Base-by-base conservation (phyloP, 2,329 filamentous ascomycete genomes). In the Penicillium sp. region DNA sequence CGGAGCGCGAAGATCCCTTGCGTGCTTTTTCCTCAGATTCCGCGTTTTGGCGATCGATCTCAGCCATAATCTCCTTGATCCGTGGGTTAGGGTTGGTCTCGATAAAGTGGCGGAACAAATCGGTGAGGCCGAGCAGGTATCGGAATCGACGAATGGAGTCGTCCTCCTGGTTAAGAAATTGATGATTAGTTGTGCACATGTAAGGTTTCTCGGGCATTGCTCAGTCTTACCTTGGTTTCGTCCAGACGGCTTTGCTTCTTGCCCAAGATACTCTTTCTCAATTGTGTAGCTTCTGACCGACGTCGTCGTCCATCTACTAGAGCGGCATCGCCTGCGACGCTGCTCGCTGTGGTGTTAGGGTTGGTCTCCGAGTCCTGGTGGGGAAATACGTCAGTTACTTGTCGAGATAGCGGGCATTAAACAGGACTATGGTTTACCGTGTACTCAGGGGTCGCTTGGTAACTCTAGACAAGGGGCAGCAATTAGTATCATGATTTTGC, bases 41-140 rank as follows among this genome's bases (percentile, higher is more conserved):
- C 13, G 85, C 88, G 73, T 98, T 96, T 73, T 96, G 93, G 47
- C 91, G 88, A 76, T 99, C 95, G 69, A 98, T 97, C 76, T 97
- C 91, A 50, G 85, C 84, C 84, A 98, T 95, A 67, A 97, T 92
- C 57, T 96, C 91, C 68, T 93, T 91, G 69, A 98, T 95, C 68
- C 91, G 91, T 16, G 95, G 93, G 71, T 99, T 93, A 5, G 93
- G 93, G 71, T 97, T 99, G 9, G 92, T 92, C 72, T 98, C 93
- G 78, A 99, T 99, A 76, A 99, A 99, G 78, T 99, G 95, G 63
- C 96, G 92, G 80, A 99, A 99, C 21, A 99, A 83, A 70, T 99
- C 95, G 16, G 95, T 99, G 52, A 99, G 82, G 26, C 96, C 96
- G 14, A 99, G 85, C 1, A 99, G 85, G 74, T 99, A 99, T 62